Percentiles rank a stretch among this genome's conserved stretches.
Conservation (phyloP, 805 yeast genomes). For the Torulaspora delbrueckii region DNA sequence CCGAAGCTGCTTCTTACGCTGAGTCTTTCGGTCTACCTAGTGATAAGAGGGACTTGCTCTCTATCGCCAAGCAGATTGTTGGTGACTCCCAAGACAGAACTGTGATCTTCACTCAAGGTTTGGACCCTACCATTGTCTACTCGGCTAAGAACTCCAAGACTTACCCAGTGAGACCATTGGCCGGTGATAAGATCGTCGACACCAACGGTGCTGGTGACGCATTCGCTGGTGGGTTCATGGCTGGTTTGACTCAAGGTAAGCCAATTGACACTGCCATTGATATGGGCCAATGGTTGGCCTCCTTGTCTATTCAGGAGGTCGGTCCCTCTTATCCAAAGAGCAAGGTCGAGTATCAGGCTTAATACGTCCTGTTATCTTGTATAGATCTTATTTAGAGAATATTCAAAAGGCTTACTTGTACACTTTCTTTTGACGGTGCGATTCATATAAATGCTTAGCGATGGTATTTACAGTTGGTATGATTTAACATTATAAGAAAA, state of each 20-base stretch:
- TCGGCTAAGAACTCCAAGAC: constrained; percentile 48
- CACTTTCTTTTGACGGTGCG: neutral
- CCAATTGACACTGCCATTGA: constrained; percentile 57
- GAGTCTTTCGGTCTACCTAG: constrained; percentile 65
- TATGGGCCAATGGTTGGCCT: constrained; percentile 96
- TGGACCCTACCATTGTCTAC: constrained; percentile 82
- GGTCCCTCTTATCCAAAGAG: constrained; percentile 94
- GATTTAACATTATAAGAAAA: neutral
- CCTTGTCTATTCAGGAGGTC: constrained; percentile 81
- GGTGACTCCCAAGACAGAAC: constrained; percentile 69
- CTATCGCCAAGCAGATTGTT: constrained; percentile 70
- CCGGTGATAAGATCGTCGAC: constrained; percentile 65
- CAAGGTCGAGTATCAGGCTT: constrained; percentile 46
- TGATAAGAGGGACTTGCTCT: constrained; percentile 51
- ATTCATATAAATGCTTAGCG: neutral
- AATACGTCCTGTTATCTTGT: neutral
- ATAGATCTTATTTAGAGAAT: constrained; percentile 2
- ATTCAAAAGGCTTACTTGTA: constrained; percentile 2
- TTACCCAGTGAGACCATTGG: constrained; percentile 70
- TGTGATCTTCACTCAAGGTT: constrained; percentile 93
- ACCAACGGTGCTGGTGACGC: constrained; percentile 99
- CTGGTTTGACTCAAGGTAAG: constrained; percentile 76
- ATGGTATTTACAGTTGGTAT: neutral
- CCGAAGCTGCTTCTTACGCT: constrained; percentile 94
- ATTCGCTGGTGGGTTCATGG: constrained; percentile 93